These are phyloP conservation scores for Macaranga tanarius DNA, from an alignment of 441 rosid species.

Conservation along the genomic window DNA sequence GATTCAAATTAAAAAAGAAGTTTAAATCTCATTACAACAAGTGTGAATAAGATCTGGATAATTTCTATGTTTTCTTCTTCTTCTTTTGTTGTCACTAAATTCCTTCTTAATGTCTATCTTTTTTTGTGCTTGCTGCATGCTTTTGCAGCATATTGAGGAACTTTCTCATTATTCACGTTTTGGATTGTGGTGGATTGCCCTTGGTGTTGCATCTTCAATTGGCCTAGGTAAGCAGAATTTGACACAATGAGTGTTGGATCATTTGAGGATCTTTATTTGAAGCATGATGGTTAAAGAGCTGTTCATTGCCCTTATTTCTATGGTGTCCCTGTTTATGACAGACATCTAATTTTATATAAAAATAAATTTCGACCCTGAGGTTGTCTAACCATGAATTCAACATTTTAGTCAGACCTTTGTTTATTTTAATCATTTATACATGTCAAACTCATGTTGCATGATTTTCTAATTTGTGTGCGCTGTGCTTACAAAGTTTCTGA, in stretches of 20 bases:
- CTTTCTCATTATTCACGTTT: conserved; percentile 58
- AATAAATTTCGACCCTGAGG: background rate
- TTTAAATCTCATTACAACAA: background rate
- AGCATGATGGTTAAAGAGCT: conserved; percentile 2
- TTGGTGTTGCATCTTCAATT: conserved; percentile 98
- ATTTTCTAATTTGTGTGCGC: background rate
- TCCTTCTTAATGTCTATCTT: background rate
- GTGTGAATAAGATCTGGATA: background rate
- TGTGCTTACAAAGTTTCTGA: background rate
- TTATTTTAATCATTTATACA: background rate
- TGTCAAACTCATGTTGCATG: conserved; percentile 7
- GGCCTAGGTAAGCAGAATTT: conserved; percentile 78
- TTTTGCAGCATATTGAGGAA: conserved; percentile 75
- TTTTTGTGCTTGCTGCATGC: conserved; percentile 9
- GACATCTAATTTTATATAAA: background rate
- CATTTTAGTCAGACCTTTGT: background rate
- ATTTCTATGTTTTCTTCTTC: background rate
- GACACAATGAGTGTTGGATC: background rate
- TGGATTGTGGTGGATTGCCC: conserved; percentile 96
- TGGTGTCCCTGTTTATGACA: background rate
- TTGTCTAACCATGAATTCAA: background rate
- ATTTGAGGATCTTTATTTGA: background rate
- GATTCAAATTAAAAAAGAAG: background rate
- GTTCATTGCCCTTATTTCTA: background rate
- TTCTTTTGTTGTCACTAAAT: conserved; percentile 7